A percentile compares a stretch with the other conserved stretches of the same genome.
Conservation (phyloP, 2,329 filamentous ascomycete genomes). For the Fusarium papillatum region DNA sequence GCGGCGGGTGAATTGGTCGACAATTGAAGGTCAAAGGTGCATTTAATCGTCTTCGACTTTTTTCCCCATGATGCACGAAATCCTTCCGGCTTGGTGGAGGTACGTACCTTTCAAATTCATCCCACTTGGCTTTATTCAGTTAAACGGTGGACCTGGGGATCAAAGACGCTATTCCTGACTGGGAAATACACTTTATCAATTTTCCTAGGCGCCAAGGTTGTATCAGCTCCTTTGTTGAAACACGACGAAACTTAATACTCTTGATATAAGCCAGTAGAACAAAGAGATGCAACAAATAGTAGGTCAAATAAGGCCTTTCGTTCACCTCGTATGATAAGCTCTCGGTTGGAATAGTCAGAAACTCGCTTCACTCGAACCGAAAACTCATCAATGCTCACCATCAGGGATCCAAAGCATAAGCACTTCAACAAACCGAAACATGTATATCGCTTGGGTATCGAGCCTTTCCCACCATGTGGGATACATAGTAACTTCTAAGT, state of each 20-base stretch:
- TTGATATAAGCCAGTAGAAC: neutral
- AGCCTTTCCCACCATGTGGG: constrained; percentile 36
- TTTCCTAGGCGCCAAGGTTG: neutral
- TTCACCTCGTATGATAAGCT: neutral
- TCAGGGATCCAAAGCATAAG: neutral
- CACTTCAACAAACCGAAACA: constrained; percentile 37
- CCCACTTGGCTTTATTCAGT: constrained; percentile 6
- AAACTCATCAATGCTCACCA: neutral
- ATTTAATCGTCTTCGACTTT: constrained; percentile 19
- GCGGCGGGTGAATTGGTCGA: constrained; percentile 13
- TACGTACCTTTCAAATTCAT: constrained; percentile 23
- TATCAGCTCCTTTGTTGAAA: neutral
- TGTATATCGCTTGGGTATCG: constrained; percentile 46
- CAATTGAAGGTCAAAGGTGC: constrained; percentile 9
- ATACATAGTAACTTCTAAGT: constrained; percentile 34
- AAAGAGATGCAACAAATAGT: neutral
- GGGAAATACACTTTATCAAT: neutral
- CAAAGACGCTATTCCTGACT: neutral
- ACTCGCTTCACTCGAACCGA: neutral
- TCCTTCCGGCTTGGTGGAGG: constrained; percentile 21
- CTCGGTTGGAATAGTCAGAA: neutral
- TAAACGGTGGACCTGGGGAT: neutral
- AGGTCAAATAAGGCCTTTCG: neutral
- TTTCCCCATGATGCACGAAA: constrained; percentile 35
- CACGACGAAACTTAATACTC: constrained; percentile 4